Evolutionary conservation across 352 stramenopile species (phyloP).

Genomic region (Sclerospora graminicola): DNA sequence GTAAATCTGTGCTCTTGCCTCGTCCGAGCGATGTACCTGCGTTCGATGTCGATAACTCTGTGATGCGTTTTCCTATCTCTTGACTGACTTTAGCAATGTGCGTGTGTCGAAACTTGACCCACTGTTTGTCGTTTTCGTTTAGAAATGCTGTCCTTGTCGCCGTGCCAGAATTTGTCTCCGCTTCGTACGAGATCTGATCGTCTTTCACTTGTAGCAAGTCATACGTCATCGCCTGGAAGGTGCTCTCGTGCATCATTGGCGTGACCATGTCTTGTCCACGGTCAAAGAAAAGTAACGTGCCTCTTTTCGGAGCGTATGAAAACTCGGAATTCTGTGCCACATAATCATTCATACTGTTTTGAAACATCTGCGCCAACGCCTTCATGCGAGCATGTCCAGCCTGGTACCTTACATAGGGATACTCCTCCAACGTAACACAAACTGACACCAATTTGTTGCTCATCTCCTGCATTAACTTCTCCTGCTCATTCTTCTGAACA

Average conservation of each 20-base stretch:
- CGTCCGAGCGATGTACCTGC: conserved; percentile 70
- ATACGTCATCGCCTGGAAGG: conserved; percentile 95
- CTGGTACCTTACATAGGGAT: conserved; percentile 92
- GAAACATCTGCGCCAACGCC: conserved; percentile 87
- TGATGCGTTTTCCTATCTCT: conserved; percentile 72
- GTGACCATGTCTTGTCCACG: conserved; percentile 89
- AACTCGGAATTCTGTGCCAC: conserved; percentile 86
- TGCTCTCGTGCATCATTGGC: conserved; percentile 96
- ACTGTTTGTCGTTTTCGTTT: conserved; percentile 96
- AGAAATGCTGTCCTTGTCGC: conserved; percentile 88
- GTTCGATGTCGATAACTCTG: conserved; percentile 63
- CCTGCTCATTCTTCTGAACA: conserved; percentile 28
- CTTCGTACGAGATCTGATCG: conserved; percentile 89
- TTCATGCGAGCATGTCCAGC: conserved; percentile 71
- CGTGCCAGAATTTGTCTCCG: conserved; percentile 70
- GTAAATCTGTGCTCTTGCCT: conserved; percentile 80
- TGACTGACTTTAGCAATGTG: conserved; percentile 90
- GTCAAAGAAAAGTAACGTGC: conserved; percentile 93
- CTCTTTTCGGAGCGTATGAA: conserved; percentile 83
- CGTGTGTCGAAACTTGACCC: conserved; percentile 92
- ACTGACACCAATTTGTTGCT: conserved; percentile 92
- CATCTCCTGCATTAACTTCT: conserved; percentile 44
- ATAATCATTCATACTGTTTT: conserved; percentile 94
- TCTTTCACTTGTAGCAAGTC: conserved; percentile 92
- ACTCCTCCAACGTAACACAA: conserved; percentile 95